phyloP scores from a whole-genome alignment of 2,329 filamentous ascomycete species.

The Endoconidiophora laricicola region DNA sequence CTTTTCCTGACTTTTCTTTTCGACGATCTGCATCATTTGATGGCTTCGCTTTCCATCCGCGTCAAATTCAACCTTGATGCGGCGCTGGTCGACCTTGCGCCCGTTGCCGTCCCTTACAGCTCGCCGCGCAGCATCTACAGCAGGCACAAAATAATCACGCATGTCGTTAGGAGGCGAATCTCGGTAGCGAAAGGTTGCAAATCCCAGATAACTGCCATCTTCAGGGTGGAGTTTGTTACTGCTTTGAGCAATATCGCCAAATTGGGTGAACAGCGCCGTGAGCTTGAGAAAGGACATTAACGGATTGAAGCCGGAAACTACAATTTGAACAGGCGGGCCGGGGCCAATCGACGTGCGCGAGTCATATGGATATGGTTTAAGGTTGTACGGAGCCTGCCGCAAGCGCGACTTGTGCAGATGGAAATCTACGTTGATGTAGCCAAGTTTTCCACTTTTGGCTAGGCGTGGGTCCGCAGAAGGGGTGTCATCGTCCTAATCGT shows the following conservation, averaged over 20 bases:
- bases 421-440: conserved; percentile 53
- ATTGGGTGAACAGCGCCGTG: conserved; percentile 57
- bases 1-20: conserved; percentile 52
- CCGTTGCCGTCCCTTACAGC: conserved; percentile 65
- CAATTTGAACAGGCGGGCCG: conserved; percentile 74
- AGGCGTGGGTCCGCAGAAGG: conserved; percentile 71
- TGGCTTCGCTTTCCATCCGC: conserved; percentile 72
- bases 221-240: conserved; percentile 91
- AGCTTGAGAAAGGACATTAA: conserved; percentile 66
- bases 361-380: conserved; percentile 72
- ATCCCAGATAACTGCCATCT: conserved; percentile 83
- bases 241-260: conserved; percentile 76
- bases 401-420: conserved; percentile 55
- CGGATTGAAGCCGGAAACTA: conserved; percentile 93
- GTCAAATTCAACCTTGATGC: conserved; percentile 74
- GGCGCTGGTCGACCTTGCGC: conserved; percentile 59
- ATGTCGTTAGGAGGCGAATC: conserved; percentile 40
- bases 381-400: conserved; percentile 57
- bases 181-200: conserved; percentile 79
- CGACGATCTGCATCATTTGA: conserved; percentile 56
- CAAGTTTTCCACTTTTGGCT: conserved; percentile 45
- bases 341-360: conserved; percentile 70
- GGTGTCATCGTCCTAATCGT: conserved; percentile 60
- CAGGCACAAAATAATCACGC: conserved; percentile 41
- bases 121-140: conserved; percentile 63